Evolutionary conservation across 768 basidiomycete species (phyloP).

Genomic region (Suillus occidentalis): DNA sequence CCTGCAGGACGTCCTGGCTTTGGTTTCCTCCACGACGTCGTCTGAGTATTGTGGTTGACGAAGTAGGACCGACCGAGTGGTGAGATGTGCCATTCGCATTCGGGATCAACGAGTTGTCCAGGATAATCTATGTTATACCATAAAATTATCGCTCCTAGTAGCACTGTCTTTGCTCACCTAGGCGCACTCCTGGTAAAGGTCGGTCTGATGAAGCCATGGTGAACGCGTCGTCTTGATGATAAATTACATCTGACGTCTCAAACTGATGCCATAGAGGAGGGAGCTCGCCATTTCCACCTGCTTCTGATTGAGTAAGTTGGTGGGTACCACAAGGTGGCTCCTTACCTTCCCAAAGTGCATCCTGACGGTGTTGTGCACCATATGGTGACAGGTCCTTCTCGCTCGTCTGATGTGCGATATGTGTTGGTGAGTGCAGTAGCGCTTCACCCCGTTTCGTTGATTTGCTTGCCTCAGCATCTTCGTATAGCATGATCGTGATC

Average conservation of each 20-base stretch:
- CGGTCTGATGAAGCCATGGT: not conserved
- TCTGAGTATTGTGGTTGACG: not conserved
- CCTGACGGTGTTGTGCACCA: not conserved
- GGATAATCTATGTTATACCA: not conserved
- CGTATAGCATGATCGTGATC: no score
- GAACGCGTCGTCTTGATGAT: not conserved
- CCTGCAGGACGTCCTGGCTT: not conserved
- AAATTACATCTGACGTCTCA: no score
- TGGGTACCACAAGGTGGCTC: not conserved
- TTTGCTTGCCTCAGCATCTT: no score
- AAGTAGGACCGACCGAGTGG: conserved; percentile 1
- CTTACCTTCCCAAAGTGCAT: not conserved
- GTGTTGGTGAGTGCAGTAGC: no score
- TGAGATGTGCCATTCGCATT: conserved; percentile 1
- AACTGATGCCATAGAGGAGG: not conserved
- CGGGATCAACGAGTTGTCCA: not conserved
- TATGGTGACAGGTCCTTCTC: not conserved
- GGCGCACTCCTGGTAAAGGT: not conserved
- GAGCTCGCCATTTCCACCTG: not conserved
- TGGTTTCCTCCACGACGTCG: not conserved
- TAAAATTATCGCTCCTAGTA: not conserved
- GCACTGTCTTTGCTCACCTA: not conserved
- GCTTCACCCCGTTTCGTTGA: no score
- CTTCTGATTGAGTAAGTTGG: not conserved
- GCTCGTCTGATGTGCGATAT: no score